These are phyloP conservation scores for Cladorrhinum sp. DNA, from an alignment of 2,329 filamentous ascomycete species.

Conservation along the genomic window DNA sequence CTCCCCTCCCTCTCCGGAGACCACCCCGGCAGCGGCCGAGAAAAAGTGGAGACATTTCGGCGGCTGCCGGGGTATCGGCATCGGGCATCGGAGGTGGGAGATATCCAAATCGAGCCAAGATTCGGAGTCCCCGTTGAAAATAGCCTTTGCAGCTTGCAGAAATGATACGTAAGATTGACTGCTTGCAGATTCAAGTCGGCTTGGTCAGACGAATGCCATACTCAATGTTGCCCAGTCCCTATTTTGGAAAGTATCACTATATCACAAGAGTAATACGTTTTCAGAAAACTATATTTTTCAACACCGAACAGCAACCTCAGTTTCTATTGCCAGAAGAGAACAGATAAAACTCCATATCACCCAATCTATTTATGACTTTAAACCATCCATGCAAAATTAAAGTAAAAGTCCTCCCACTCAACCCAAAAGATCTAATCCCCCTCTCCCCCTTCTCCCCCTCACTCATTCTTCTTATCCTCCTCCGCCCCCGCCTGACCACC, in stretches of 20 bases:
- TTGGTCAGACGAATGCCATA: no score
- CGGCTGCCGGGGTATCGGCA: conserved; percentile 5
- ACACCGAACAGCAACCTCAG: no score
- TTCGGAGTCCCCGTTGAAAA: not conserved
- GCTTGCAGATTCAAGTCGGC: no score
- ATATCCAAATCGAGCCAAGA: not conserved
- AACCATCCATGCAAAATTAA: not conserved
- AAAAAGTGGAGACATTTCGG: not conserved
- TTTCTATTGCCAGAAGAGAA: no score
- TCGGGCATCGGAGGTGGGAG: conserved; percentile 3
- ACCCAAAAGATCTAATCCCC: conserved; percentile 13
- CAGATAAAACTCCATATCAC: no score
- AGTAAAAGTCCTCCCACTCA: no score
- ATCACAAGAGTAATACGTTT: no score
- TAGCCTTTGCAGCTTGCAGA: no score
- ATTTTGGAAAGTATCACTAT: no score
- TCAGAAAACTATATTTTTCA: no score
- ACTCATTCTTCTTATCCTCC: not conserved
- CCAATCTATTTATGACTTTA: conserved; percentile 13
- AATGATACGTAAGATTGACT: no score
- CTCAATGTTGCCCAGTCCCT: no score
- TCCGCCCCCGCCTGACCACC: conserved; percentile 23
- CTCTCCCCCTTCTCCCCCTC: conserved; percentile 6
- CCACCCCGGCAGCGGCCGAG: not conserved
- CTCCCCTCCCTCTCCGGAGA: not conserved